Base-by-base conservation (phyloP, 208 protist genomes). In the Wallacemonas sp. region DNA sequence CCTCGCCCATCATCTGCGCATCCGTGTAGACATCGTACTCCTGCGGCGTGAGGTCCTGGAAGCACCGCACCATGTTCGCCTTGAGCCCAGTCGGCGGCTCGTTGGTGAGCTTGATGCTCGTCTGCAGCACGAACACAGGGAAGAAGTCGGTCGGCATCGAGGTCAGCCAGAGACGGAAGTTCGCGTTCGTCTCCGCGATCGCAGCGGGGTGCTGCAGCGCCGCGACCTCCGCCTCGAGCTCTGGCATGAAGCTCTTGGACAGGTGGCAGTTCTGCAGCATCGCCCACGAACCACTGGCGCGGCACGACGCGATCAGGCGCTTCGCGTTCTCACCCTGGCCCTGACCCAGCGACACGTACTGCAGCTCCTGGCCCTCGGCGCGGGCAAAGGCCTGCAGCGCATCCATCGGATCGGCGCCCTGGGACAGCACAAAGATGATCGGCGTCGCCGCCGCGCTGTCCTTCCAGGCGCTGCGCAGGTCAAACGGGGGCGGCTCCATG, bases 141-240 rank as follows among this genome's bases (percentile, higher is more conserved):
- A 99, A 99, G 72, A 97, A 95, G 70, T 95, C 87, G 1, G 88
- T 94, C 34, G 98, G 98, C 96, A 99, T 99, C n/a, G 96, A 99
- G 16, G 98, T 99, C 46, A 99, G 84, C 97, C 98, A 99, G 21
- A 99, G 84, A 26, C 98, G 89, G 78, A 99, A 99, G 60, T 93
- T 76, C 2, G 68, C 70, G 76, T 98, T 78, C 12, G 92, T 69
- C 43, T 90, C 78, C 41, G 52, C 39, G 23, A 39, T 61, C 52
- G 48, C 54, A 1, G 34, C 36, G 24, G 67, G 36, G 1, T 68
- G 66, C 61, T 89, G 76, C 55, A 99, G 75, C 23, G 48, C 72
- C 21, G 93, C 91, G 24, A 99, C 95, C 41, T 98, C 88, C 17
- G 76, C 68, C 75, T 98, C 93, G 49, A 99, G 78, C 58, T 93